A percentile compares a stretch with the other conserved stretches of the same genome.
Conservation (phyloP, 1,284 basidiomycete genomes). For the Ganoderma multipileum region DNA sequence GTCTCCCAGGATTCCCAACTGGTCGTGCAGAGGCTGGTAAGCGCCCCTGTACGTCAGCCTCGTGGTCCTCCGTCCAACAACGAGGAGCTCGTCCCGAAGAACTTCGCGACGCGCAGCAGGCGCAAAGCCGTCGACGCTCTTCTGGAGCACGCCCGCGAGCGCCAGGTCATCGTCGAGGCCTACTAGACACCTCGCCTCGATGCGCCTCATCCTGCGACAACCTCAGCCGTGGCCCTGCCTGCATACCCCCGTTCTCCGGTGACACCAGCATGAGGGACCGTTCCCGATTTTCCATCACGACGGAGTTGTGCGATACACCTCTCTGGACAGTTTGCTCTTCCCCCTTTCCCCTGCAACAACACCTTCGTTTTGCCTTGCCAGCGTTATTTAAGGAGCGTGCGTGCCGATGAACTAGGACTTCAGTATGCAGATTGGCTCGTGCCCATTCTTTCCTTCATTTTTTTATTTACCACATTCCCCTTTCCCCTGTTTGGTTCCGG, state of each 20-base stretch:
- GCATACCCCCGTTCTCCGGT: constrained; percentile 4
- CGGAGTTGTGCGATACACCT: constrained; percentile 37
- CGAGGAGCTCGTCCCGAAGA: constrained; percentile 87
- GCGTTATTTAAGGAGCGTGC: constrained; percentile 40
- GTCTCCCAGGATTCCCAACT: constrained; percentile 37
- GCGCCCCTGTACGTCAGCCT: constrained; percentile 82
- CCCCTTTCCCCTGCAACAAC: constrained; percentile 15
- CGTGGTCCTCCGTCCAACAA: constrained; percentile 85
- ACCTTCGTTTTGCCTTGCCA: constrained; percentile 37
- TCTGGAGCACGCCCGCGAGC: constrained; percentile 73
- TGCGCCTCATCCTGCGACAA: constrained; percentile 1
- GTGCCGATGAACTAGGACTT: constrained; percentile 33
- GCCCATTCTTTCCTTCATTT: constrained; percentile 25
- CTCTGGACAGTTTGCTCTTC: constrained; percentile 27
- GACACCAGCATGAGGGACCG: constrained; percentile 25
- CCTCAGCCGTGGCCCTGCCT: constrained; percentile 6
- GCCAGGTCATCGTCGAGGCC: constrained; percentile 62
- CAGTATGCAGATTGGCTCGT: constrained; percentile 35
- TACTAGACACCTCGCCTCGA: constrained; percentile 50
- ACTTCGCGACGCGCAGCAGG: constrained; percentile 85
- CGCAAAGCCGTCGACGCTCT: constrained; percentile 81
- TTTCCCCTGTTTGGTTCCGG: constrained; percentile 6
- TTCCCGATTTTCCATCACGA: constrained; percentile 13
- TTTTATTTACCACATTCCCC: constrained; percentile 13
- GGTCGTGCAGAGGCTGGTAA: constrained; percentile 60